A percentile compares a stretch with the other conserved stretches of the same genome.
phyloP scores from a whole-genome alignment of 495 filamentous ascomycete genomes.

The Mycothermus thermophilus region DNA sequence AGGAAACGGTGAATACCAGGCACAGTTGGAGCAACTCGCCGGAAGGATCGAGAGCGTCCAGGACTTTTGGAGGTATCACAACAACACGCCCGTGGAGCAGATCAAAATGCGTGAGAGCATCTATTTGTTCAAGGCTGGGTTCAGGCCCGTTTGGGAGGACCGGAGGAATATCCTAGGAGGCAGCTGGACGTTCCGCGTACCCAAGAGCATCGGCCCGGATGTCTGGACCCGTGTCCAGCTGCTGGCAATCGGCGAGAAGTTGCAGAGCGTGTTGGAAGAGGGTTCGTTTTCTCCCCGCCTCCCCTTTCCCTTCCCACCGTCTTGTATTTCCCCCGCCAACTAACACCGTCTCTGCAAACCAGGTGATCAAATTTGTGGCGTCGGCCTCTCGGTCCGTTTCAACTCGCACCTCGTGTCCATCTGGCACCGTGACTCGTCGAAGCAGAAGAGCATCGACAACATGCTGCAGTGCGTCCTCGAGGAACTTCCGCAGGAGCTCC shows the following conservation, averaged over 20 bases:
- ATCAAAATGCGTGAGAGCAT: constrained; percentile 70
- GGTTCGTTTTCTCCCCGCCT: constrained; percentile 31
- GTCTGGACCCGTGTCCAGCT: constrained; percentile 72
- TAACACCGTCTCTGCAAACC: too few species aligned
- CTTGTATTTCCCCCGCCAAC: not conserved
- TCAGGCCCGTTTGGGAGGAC: constrained; percentile 85
- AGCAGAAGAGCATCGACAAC: constrained; percentile 56
- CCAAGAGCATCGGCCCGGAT: constrained; percentile 53
- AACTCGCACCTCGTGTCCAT: constrained; percentile 67
- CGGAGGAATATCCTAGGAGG: constrained; percentile 68
- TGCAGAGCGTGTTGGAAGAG: constrained; percentile 60
- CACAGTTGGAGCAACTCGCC: constrained; percentile 51
- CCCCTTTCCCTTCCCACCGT: constrained; percentile 1
- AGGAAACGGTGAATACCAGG: constrained; percentile 41
- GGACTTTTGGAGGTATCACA: constrained; percentile 80
- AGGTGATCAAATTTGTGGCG: constrained; percentile 72
- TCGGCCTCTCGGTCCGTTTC: constrained; percentile 58
- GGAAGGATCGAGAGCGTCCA: constrained; percentile 59
- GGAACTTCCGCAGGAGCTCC: constrained; percentile 50
- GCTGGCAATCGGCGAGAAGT: constrained; percentile 70
- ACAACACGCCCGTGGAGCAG: constrained; percentile 67
- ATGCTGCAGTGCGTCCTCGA: constrained; percentile 56
- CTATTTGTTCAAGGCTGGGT: constrained; percentile 78
- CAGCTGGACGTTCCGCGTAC: constrained; percentile 76
- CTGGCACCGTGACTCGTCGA: constrained; percentile 72